A percentile compares a stretch with the other conserved stretches of the same genome.
Evolutionary conservation across 148 eudicot genomes (phyloP).

Genomic region (Nepenthes gracilis): DNA sequence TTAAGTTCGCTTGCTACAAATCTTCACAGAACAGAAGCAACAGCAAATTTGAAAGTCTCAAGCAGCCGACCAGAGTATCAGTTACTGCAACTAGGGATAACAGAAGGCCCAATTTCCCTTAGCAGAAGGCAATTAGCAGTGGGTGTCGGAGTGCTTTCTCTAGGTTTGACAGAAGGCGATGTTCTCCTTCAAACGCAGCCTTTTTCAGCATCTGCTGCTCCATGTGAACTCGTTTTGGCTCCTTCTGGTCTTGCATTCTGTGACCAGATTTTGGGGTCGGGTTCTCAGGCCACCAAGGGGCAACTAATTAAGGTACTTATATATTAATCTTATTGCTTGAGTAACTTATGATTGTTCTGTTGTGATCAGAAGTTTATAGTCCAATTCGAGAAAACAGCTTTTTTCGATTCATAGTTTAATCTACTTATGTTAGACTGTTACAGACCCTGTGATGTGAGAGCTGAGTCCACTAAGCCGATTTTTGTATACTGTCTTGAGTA

Average conservation of each 20-base stretch:
- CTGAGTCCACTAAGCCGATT: too few relatives aligned
- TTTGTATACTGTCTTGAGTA: too few relatives aligned
- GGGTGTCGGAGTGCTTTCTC: constrained; percentile 1
- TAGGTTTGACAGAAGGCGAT: constrained; percentile 1
- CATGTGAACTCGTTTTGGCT: constrained; percentile 45
- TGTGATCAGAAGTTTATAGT: background rate
- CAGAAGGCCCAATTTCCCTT: background rate
- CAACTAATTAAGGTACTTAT: constrained; percentile 65
- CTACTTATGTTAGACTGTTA: too few relatives aligned
- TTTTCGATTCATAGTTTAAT: too few relatives aligned
- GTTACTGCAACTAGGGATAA: too few relatives aligned
- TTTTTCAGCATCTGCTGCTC: constrained; percentile 3
- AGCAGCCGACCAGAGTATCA: background rate
- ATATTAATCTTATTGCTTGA: background rate
- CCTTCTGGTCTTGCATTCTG: constrained; percentile 76
- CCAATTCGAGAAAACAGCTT: too few relatives aligned
- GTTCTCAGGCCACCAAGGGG: constrained; percentile 54
- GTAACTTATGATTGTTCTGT: background rate
- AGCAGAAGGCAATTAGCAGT: constrained; percentile 2
- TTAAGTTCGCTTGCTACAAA: background rate
- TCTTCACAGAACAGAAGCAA: background rate
- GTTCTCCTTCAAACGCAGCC: constrained; percentile 2
- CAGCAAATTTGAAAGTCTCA: background rate
- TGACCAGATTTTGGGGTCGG: constrained; percentile 47
- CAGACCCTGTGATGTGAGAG: too few relatives aligned